A percentile compares a stretch with the other conserved stretches of the same genome.
Evolutionary conservation across 1,284 basidiomycete species (phyloP).

Genomic region (Anthracocystis walkeri): DNA sequence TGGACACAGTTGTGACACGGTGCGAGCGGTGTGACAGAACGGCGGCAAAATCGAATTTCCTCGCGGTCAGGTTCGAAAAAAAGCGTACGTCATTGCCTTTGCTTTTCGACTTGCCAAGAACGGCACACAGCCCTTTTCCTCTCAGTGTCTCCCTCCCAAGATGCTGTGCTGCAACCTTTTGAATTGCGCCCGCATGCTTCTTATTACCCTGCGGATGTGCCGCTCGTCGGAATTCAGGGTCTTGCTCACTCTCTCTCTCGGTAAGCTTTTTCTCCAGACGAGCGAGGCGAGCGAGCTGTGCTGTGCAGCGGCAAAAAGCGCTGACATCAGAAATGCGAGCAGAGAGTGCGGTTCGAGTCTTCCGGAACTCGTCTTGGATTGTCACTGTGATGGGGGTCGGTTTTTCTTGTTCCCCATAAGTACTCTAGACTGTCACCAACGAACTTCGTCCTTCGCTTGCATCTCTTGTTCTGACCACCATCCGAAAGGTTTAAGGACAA

Average conservation of each 20-base stretch:
- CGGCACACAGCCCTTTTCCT: constrained; percentile 4
- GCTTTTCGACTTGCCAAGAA: neutral
- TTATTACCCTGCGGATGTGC: constrained; percentile 1
- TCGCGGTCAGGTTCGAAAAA: no score
- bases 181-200: neutral
- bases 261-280: neutral
- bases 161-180: neutral
- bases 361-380: no score
- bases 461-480: no score
- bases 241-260: neutral
- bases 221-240: constrained; percentile 5
- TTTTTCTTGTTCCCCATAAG: no score
- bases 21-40: no score
- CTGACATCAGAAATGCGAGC: constrained; percentile 12
- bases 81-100: neutral
- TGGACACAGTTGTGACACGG: no score
- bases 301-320: neutral
- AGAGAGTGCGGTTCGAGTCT: neutral
- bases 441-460: no score
- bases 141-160: no score
- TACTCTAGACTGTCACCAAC: no score
- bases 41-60: no score
- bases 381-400: no score
- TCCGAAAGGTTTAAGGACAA: no score
- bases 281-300: neutral